Evolutionary conservation across 2,329 filamentous ascomycete genomes (phyloP), one percentile per base, ranked within the genome.

Genomic region (Mycocentrospora acerina): DNA sequence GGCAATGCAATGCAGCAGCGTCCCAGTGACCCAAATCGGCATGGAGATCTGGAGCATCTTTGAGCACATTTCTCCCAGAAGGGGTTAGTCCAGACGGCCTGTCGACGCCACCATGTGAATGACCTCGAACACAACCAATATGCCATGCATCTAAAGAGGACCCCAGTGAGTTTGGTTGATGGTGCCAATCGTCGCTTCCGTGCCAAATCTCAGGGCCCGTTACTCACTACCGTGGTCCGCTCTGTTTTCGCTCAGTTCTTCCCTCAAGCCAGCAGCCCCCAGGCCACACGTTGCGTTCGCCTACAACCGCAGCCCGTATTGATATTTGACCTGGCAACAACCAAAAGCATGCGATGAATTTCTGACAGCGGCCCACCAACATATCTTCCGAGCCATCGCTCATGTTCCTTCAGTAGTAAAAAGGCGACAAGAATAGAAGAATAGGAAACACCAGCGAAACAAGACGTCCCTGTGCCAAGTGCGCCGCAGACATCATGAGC

Each of bases 11-110:
- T n/a, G n/a, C n/a, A n/a, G n/a, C 9, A 22, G 9, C 19, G 19
- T 22, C 9, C 19, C 19, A 22, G 19, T 9, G 5, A 9, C 19
- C 5, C 19, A 22, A 22, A 6, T 22, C 5, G 19, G 9, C 5
- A 6, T 22, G 19, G 9, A 22, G 19, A 22, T 9, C 25, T 27
- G 51, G 55, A 57, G 55, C 43, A 40, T 49, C 49, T 57, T 59
- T 59, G 55, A 59, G 55, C 55, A 59, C 13, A 53, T 45, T 59
- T 55, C 53, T 37, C 55, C n/a, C 45, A 40, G 31, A 46, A 54
- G 8, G 6, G 53, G 55, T 29, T 54, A 57, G 53, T 15, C 12
- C 11, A n/a, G 34, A 48, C 42, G 48, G 48, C 48, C 48, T 24
- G 32, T 26, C 31, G 29, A 41, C 48, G 48, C 51, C 48, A 49